Conservation (phyloP, 1,139 yeast species). For the Zygotorulaspora mrakii region DNA sequence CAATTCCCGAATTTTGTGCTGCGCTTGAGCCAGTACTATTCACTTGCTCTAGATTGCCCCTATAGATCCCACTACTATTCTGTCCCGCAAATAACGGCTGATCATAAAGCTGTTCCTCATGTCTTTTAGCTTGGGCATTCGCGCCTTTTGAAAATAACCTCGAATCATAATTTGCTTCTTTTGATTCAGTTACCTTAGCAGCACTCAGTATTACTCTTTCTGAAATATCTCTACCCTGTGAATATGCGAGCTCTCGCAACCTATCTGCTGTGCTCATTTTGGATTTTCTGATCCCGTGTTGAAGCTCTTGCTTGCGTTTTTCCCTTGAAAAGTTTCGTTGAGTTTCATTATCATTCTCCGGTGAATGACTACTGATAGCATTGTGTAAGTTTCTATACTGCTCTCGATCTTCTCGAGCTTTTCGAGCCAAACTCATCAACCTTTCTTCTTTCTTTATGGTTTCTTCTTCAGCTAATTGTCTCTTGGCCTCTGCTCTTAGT, state of each 20-base stretch:
- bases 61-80: slow-evolving; percentile 48
- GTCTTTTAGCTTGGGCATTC: slow-evolving; percentile 38
- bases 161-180: slow-evolving; percentile 52
- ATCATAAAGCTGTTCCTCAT: slow-evolving; percentile 53
- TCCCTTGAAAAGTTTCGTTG: slow-evolving; percentile 43
- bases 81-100: slow-evolving; percentile 53
- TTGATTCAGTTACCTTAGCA: slow-evolving; percentile 40
- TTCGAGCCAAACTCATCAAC: slow-evolving; percentile 55
- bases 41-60: slow-evolving; percentile 35
- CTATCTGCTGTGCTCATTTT: slow-evolving; percentile 47
- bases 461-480: slow-evolving; percentile 53
- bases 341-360: slow-evolving; percentile 27
- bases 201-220: slow-evolving; percentile 53
- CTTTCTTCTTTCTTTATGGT: slow-evolving; percentile 57
- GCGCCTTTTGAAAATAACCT: slow-evolving; percentile 49
- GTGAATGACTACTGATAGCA: slow-evolving; percentile 17
- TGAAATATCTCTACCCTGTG: slow-evolving; percentile 50
- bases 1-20: slow-evolving; percentile 31
- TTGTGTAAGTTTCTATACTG: slow-evolving; percentile 13
- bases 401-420: slow-evolving; percentile 44
- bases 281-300: slow-evolving; percentile 44
- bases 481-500: slow-evolving; percentile 54
- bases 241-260: slow-evolving; percentile 43
- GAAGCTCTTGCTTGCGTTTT: slow-evolving; percentile 46
- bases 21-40: slow-evolving; percentile 30